phyloP scores from a whole-genome alignment of 2,329 filamentous ascomycete genomes.

The Hymenoscyphus scutula region DNA sequence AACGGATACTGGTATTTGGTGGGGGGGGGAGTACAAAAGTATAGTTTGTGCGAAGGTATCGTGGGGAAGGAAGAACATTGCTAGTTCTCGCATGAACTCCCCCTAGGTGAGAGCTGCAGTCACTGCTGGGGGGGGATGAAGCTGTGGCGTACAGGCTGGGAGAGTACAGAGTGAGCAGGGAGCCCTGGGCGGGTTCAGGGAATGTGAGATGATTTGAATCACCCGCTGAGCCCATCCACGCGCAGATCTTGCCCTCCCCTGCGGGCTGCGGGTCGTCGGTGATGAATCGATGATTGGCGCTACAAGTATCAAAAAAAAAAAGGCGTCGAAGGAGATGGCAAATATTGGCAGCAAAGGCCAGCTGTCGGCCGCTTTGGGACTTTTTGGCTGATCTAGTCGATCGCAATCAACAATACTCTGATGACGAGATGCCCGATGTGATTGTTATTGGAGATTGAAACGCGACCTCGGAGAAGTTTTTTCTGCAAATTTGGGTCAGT shows the following conservation, averaged over 20 bases:
- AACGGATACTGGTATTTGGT: too few species aligned
- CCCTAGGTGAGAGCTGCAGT: background rate
- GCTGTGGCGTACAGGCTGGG: conserved; percentile 10
- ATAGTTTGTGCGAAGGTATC: background rate
- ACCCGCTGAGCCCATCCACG: conserved; percentile 27
- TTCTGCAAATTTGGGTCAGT: background rate
- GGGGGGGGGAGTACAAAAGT: background rate
- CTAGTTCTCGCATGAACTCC: background rate
- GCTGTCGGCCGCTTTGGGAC: conserved; percentile 7
- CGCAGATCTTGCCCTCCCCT: conserved; percentile 26
- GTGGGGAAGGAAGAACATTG: background rate
- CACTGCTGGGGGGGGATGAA: conserved; percentile 19
- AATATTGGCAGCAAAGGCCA: conserved; percentile 22
- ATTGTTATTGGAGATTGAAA: background rate
- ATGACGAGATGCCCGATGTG: background rate
- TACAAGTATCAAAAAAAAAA: too few species aligned
- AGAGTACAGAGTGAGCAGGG: conserved; percentile 7
- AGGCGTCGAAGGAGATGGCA: conserved; percentile 13
- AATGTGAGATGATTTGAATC: conserved; percentile 26
- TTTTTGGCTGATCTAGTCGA: conserved; percentile 13
- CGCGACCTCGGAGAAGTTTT: background rate
- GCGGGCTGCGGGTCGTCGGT: conserved; percentile 23
- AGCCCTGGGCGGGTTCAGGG: conserved; percentile 12
- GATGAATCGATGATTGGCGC: conserved; percentile 15
- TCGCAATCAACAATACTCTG: background rate